phyloP scores from a whole-genome alignment of 2,329 filamentous ascomycete species.

The Dichotomopilus funicola region DNA sequence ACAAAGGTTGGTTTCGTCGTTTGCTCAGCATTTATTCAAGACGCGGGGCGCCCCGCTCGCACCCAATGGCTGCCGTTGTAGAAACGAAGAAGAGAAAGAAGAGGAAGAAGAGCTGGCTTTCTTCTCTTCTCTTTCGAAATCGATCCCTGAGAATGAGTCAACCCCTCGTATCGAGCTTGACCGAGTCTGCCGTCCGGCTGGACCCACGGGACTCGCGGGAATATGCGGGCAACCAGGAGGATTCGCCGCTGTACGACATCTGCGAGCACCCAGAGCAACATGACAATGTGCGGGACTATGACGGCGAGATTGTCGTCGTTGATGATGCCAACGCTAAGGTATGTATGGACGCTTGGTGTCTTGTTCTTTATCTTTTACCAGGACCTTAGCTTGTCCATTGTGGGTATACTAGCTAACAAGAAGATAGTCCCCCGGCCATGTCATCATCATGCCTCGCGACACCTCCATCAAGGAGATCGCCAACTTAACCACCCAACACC shows the following conservation, averaged over 20 bases:
- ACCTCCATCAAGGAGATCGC: background rate
- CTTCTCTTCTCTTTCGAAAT: too few species aligned
- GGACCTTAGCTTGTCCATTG: background rate
- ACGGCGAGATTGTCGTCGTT: background rate
- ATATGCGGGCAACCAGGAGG: background rate
- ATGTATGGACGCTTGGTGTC: background rate
- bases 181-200: background rate
- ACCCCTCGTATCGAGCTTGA: background rate
- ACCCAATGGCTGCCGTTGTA: too few species aligned
- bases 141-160: background rate
- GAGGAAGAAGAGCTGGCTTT: too few species aligned
- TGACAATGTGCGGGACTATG: background rate
- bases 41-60: too few species aligned
- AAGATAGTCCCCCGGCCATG: background rate
- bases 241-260: background rate
- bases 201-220: slow-evolving; percentile 1
- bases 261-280: background rate
- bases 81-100: too few species aligned
- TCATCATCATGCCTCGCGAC: slow-evolving; percentile 1
- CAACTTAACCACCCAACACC: background rate
- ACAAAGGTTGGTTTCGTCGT: too few species aligned
- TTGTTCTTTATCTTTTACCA: background rate
- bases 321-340: slow-evolving; percentile 5
- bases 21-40: too few species aligned
- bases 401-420: background rate